Percentiles rank a stretch among this genome's conserved stretches.
These are phyloP conservation scores for Lyophyllum shimeji DNA, from an alignment of 768 basidiomycete genomes.

Conservation along the genomic window DNA sequence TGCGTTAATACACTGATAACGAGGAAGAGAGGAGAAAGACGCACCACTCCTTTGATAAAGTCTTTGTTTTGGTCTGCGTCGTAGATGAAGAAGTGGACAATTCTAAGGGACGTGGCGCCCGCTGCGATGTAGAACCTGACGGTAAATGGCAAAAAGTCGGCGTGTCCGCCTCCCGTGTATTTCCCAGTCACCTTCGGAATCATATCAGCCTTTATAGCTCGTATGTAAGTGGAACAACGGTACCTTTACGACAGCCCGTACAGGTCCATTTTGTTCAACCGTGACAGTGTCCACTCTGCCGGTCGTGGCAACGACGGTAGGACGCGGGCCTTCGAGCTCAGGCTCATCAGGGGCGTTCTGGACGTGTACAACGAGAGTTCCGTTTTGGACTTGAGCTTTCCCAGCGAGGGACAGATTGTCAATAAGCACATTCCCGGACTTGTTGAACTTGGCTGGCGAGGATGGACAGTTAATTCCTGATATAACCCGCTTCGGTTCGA, in stretches of 20 bases:
- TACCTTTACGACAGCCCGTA: conserved; percentile 37
- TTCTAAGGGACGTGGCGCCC: conserved; percentile 29
- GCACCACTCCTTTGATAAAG: conserved; percentile 36
- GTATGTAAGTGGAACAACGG: neutral
- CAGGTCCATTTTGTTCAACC: conserved; percentile 36
- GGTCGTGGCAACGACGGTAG: conserved; percentile 20
- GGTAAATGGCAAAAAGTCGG: conserved; percentile 34
- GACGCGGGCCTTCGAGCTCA: conserved; percentile 24
- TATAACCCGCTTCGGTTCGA: neutral
- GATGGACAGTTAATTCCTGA: neutral
- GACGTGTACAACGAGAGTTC: conserved; percentile 28
- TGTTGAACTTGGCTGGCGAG: conserved; percentile 29
- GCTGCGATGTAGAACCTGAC: conserved; percentile 35
- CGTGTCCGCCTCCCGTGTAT: conserved; percentile 31
- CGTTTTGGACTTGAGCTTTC: conserved; percentile 27
- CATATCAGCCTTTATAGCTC: neutral
- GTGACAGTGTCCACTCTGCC: conserved; percentile 29
- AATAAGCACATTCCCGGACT: conserved; percentile 30
- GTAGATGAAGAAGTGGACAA: conserved; percentile 38
- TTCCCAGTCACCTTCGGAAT: conserved; percentile 29
- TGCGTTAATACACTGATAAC: neutral
- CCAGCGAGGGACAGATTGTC: conserved; percentile 28
- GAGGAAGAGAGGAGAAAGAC: neutral
- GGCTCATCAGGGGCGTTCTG: conserved; percentile 34
- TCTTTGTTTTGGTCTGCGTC: conserved; percentile 37